Base-by-base conservation (phyloP, 345 rosid genomes). In the Rhodomyrtus tomentosa region DNA sequence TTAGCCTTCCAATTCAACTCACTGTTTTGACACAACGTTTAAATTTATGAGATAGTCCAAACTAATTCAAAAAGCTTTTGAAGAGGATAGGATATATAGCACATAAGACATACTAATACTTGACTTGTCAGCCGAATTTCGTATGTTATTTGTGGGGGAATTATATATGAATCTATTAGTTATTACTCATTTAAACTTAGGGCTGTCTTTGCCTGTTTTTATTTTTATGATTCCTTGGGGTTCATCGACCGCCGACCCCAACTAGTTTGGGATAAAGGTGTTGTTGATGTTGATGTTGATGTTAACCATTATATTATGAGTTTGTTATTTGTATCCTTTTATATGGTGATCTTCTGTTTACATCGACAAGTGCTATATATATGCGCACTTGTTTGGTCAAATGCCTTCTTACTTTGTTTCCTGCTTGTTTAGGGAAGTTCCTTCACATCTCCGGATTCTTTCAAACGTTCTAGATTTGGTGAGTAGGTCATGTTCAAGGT, bases 391-490 rank as follows among this genome's bases (percentile, higher is more conserved):
- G 45, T 32, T 68, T 68, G 76, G 76, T 38, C 29, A 16, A 32
- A n/a, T 76, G 53, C 52, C 55, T 74, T 55, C 68, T 42, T 76
- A 22, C 21, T 40, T 72, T 76, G 49, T 81, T 86, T 62, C 81
- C 6, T 81, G 53, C 85, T 82, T 84, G 48, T 81, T 20, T 84
- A 89, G 94, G 92, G 84, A 85, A 90, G 84, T 81, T 83, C 90
- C 80, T 55, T 29, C 62, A 85, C 83, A 54, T 90, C 94, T 83
- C 88, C 92, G 0, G 89, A 91, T 79, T 93, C 91, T 49, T 85
- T 88, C 84, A 92, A 90, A 86, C 87, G 91, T 81, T 92, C 96
- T 62, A 88, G 94, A 90, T 89, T 93, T 86, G 95, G 96, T 92
- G 76, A 86, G 87, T 36, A 7, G 45, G 76, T 45, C 45, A 68